Base-by-base conservation (phyloP, 208 protist genomes). In the Tritrichomonas musculus region DNA sequence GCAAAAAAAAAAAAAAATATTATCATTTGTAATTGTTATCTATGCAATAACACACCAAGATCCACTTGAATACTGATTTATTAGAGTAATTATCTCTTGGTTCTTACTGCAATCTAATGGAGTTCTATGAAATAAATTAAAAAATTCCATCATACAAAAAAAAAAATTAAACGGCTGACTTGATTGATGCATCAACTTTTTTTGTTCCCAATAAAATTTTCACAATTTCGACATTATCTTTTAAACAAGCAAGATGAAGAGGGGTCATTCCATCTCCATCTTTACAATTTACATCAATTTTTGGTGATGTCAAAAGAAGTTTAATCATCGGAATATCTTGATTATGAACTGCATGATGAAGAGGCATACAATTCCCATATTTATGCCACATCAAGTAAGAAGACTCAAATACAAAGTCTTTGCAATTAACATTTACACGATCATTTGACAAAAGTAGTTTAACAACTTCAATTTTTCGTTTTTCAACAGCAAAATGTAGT, bases 401-500 rank as follows among this genome's bases (percentile, higher is more conserved):
- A n/a, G 64, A 33, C 30, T 69, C 64, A 69, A 69, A 69, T 5
- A 69, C 64, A 69, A 69, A 69, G 27, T 69, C 64, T 69, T 69
- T 69, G 27, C 64, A 69, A n/a, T 69, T 69, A 8, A 69, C 64
- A n/a, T 69, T 69, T n/a, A 69, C 64, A n/a, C 64, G 11, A 33
- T 69, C 27, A 69, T 69, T n/a, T 33, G 22, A 33, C 5, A 69
- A n/a, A n/a, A 69, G 25, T n/a, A 69, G 27, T n/a, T 69, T 69
- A 69, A 69, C 64, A 69, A 69, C 64, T n/a, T 69, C 64, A 33
- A 69, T 69, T n/a, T 69, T 17, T n/a, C 27, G 11, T 3, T 69
- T 69, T 69, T 69, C 64, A n/a, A 69, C 64, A 69, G 64, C 64
- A 69, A 69, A 69, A 69, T 69, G 64, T n/a, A 69, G 27, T 69